phyloP scores from a whole-genome alignment of 192 early-diverging fungal genomes.

The Mortierella claussenii region DNA sequence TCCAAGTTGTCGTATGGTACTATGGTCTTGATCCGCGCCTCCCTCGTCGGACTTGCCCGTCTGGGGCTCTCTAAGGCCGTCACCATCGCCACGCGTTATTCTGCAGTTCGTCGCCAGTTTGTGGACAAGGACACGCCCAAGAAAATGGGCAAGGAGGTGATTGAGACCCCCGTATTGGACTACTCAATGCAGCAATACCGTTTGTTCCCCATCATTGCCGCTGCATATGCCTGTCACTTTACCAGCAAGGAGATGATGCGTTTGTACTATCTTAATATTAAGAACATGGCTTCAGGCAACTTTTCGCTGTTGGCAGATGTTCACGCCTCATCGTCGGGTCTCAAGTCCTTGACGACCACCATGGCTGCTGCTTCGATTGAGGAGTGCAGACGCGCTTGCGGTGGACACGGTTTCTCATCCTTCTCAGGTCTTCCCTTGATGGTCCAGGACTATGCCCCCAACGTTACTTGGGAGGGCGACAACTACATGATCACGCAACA shows the following conservation, averaged over 20 bases:
- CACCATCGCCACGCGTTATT: slow-evolving; percentile 78
- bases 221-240: slow-evolving; percentile 79
- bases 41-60: slow-evolving; percentile 72
- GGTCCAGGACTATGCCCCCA: slow-evolving; percentile 75
- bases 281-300: slow-evolving; percentile 66
- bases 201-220: slow-evolving; percentile 74
- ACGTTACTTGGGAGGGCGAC: slow-evolving; percentile 87
- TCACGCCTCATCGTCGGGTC: slow-evolving; percentile 77
- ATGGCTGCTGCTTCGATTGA: slow-evolving; percentile 78
- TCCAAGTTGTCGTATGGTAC: slow-evolving; percentile 87
- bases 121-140: slow-evolving; percentile 64
- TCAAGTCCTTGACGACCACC: slow-evolving; percentile 80
- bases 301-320: slow-evolving; percentile 76
- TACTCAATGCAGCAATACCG: slow-evolving; percentile 85
- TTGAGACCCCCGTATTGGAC: slow-evolving; percentile 79
- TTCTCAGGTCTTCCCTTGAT: slow-evolving; percentile 78
- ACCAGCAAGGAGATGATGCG: slow-evolving; percentile 71
- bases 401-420: slow-evolving; percentile 82
- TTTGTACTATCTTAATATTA: slow-evolving; percentile 70
- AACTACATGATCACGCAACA: slow-evolving; percentile 91
- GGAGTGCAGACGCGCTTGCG: slow-evolving; percentile 76
- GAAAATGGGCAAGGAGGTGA: slow-evolving; percentile 55
- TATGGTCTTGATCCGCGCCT: slow-evolving; percentile 85
- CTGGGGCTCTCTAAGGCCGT: slow-evolving; percentile 73
- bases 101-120: slow-evolving; percentile 79